These are phyloP conservation scores for Calvatia gigantea DNA, from an alignment of 768 basidiomycete species.

Conservation along the genomic window DNA sequence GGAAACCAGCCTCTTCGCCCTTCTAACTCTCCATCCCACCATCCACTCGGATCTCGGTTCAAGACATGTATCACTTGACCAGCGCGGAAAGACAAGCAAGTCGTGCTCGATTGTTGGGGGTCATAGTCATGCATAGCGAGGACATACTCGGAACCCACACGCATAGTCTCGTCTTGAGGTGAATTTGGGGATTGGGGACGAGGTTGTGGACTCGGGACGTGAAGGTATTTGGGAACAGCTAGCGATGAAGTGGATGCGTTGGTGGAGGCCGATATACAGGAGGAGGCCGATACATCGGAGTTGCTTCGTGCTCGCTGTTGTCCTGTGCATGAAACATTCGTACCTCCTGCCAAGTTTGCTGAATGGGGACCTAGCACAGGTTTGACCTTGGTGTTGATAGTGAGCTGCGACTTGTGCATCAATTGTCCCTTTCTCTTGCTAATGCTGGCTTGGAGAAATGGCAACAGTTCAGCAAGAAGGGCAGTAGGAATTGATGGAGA, in stretches of 20 bases:
- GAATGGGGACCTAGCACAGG: slow-evolving; percentile 29
- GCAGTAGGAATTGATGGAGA: neutral
- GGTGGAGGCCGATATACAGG: slow-evolving; percentile 55
- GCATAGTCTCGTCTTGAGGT: slow-evolving; percentile 47
- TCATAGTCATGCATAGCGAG: slow-evolving; percentile 90
- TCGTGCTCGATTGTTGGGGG: slow-evolving; percentile 66
- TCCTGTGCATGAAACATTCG: slow-evolving; percentile 29
- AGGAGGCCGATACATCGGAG: slow-evolving; percentile 55
- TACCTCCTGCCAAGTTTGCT: slow-evolving; percentile 26
- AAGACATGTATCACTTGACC: slow-evolving; percentile 92
- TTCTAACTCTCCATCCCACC: slow-evolving; percentile 98
- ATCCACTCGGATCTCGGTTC: slow-evolving; percentile 83
- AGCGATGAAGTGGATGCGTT: slow-evolving; percentile 52
- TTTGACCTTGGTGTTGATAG: slow-evolving; percentile 44
- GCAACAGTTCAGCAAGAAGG: neutral
- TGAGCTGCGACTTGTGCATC: slow-evolving; percentile 45
- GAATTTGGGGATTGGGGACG: slow-evolving; percentile 39
- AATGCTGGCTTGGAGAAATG: neutral
- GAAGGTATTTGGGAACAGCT: slow-evolving; percentile 28
- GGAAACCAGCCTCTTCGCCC: slow-evolving; percentile 96
- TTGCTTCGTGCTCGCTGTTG: slow-evolving; percentile 40
- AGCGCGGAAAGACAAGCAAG: slow-evolving; percentile 84
- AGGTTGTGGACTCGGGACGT: slow-evolving; percentile 13
- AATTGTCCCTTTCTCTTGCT: neutral
- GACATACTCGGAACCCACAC: slow-evolving; percentile 64